These are phyloP conservation scores for Nakazawaea ambrosiae DNA, from an alignment of 805 yeast species.

Conservation along the genomic window DNA sequence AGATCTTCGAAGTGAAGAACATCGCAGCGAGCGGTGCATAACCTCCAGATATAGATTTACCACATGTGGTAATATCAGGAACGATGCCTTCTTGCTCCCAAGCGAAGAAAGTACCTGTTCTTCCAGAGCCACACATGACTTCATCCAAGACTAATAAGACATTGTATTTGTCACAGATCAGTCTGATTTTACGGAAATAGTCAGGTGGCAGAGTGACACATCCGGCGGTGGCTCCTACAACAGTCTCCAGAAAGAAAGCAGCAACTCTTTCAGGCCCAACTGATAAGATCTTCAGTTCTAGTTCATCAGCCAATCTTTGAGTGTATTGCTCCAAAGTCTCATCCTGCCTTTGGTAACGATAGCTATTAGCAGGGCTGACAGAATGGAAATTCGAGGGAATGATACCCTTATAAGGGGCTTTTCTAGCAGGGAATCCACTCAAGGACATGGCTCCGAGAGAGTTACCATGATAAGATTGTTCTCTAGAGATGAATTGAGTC, in stretches of 20 bases:
- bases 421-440: conserved; percentile 14
- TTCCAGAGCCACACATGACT: conserved; percentile 50
- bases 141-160: conserved; percentile 41
- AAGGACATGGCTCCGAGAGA: conserved; percentile 15
- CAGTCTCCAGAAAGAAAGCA: conserved; percentile 19
- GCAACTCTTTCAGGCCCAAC: conserved; percentile 19
- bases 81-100: conserved; percentile 33
- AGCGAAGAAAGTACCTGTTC: conserved; percentile 39
- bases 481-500: conserved; percentile 17
- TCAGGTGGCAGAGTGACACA: conserved; percentile 12
- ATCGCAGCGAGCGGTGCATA: conserved; percentile 43
- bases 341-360: conserved; percentile 10
- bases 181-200: conserved; percentile 35
- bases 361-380: conserved; percentile 17
- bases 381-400: conserved; percentile 13
- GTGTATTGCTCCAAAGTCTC: conserved; percentile 14
- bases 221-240: conserved; percentile 19
- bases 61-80: conserved; percentile 43
- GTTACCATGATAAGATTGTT: conserved; percentile 20
- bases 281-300: conserved; percentile 17
- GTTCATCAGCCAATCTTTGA: conserved; percentile 15
- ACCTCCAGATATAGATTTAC: conserved; percentile 45
- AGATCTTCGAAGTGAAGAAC: conserved; percentile 32
- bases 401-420: conserved; percentile 11
- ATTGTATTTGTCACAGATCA: conserved; percentile 42